Evolutionary conservation across 192 early-diverging fungal species (phyloP), one percentile per base, ranked within the genome.

Genomic region (Mortierella claussenii): DNA sequence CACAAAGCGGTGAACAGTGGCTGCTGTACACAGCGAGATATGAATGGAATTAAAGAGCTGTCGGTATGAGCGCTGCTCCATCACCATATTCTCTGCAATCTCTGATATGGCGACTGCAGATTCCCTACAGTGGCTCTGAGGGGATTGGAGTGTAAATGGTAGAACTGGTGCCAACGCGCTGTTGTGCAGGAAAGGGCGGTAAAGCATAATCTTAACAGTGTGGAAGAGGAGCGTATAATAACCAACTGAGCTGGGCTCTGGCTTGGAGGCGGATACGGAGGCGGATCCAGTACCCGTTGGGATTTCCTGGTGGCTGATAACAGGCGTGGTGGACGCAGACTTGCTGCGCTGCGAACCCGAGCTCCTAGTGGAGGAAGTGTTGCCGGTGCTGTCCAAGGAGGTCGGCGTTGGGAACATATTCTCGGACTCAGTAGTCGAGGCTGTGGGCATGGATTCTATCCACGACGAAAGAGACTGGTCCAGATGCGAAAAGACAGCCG

Each of bases 51-150:
- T 76, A 42, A 76, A 67, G 6, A 76, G 34, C 17, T 76, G 63
- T 49, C 73, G 57, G 43, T 67, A 67, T 4, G 73, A 66, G 17
- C 56, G 64, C 51, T 66, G 73, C 10, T 62, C 64, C 18, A 24
- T 32, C 34, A 55, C 64, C 73, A 76, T 62, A 6, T 44, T 67
- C 40, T 76, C 73, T 21, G 59, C 64, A 50, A 76, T 67, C 46
- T 76, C 73, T 13, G 73, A 76, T 31, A 76, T 76, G 3, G 73
- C 73, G 13, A 36, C 64, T 8, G 73, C 73, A 7, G 73, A 76
- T 31, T 76, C 73, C 4, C 73, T 47, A 20, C 73, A 76, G 0
- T 30, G 53, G n/a, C 43, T 56, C 24, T 32, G 54, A 30, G 73
- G 73, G 9, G 73, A 76, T 20, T 67, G 73, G 3, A 76, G 44